A percentile compares a stretch with the other conserved stretches of the same genome.
These are phyloP conservation scores for Flaveria robusta DNA, from an alignment of 129 eudicot species.

Conservation along the genomic window DNA sequence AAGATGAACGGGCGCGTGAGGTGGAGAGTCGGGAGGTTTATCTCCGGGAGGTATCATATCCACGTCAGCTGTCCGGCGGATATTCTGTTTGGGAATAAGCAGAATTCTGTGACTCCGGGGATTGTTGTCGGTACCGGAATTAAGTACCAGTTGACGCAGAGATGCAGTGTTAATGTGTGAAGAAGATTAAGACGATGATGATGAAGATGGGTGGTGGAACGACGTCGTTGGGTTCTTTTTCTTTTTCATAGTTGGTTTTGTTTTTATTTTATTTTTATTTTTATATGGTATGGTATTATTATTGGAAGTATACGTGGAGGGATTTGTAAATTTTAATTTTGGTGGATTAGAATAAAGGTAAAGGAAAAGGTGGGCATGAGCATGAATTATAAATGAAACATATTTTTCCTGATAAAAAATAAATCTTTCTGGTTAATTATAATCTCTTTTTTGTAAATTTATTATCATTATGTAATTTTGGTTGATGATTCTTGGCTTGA, in stretches of 20 bases:
- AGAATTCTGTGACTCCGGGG: slow-evolving; percentile 41
- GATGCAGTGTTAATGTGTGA: slow-evolving; percentile 73
- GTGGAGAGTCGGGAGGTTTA: slow-evolving; percentile 67
- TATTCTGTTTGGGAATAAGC: slow-evolving; percentile 58
- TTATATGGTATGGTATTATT: neutral
- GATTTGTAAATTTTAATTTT: slow-evolving; percentile 38
- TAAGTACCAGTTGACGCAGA: slow-evolving; percentile 65
- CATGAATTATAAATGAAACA: slow-evolving; percentile 26
- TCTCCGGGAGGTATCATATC: slow-evolving; percentile 57
- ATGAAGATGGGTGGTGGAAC: too few species aligned
- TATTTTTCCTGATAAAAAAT: neutral
- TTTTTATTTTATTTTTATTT: neutral
- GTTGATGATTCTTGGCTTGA: neutral
- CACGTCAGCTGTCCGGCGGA: slow-evolving; percentile 70
- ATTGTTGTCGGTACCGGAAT: slow-evolving; percentile 43
- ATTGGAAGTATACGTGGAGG: slow-evolving; percentile 32
- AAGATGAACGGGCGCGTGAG: slow-evolving; percentile 75
- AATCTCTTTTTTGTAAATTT: neutral
- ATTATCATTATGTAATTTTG: neutral
- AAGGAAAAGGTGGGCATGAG: slow-evolving; percentile 29
- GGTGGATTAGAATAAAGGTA: slow-evolving; percentile 32
- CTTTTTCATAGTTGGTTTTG: neutral
- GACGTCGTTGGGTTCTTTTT: too few species aligned
- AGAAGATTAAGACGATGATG: neutral
- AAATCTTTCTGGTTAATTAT: slow-evolving; percentile 3